Base-by-base conservation (phyloP, 2,329 filamentous ascomycete species). In the Colletotrichum noveboracense region DNA sequence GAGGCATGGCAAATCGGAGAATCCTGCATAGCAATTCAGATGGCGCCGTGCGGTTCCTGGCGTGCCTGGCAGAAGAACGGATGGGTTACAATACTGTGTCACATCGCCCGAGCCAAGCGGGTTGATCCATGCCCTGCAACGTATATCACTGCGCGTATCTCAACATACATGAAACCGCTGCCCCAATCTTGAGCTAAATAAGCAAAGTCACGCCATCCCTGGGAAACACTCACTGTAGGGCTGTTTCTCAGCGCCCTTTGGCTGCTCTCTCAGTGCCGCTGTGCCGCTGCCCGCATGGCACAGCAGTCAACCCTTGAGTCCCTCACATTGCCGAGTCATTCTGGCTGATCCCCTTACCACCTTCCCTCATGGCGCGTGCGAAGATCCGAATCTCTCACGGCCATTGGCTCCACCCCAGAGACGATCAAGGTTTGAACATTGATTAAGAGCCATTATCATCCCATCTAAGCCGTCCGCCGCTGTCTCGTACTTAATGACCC, bases 301-400 rank as follows among this genome's bases (percentile, higher is more conserved):
- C n/a, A 60, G 32, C 34, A 64, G 34, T 7, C 61, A 64, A 32
- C 38, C 32, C 24, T 13, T 24, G 14, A 64, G 32, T 43, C 30
- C 34, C 56, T 30, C 55, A 34, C 48, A 14, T 52, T 52, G 43
- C 43, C 73, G 73, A 73, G 70, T 75, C 73, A 73, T 60, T 48
- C 18, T 52, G 21, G 73, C 24, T 34, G 62, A 75, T 73, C 64
- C 30, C 56, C 18, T 38, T 58, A 16, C 43, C 43, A 68, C 58
- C 43, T 65, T 62, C 64, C 70, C 65, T 58, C 71, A 43, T 36
- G 62, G 32, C 38, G 43, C 30, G 48, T 34, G 28, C 58, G 73
- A 75, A 58, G 73, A 75, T 75, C 73, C 43, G 73, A 75, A 75
- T 75, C 64, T 75, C 69, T 69, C 43, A 65, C n/a, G 34, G 32